Evolutionary conservation across 2,329 filamentous ascomycete genomes (phyloP), one percentile per base, ranked within the genome.

Genomic region (Colletotrichum sublineola): DNA sequence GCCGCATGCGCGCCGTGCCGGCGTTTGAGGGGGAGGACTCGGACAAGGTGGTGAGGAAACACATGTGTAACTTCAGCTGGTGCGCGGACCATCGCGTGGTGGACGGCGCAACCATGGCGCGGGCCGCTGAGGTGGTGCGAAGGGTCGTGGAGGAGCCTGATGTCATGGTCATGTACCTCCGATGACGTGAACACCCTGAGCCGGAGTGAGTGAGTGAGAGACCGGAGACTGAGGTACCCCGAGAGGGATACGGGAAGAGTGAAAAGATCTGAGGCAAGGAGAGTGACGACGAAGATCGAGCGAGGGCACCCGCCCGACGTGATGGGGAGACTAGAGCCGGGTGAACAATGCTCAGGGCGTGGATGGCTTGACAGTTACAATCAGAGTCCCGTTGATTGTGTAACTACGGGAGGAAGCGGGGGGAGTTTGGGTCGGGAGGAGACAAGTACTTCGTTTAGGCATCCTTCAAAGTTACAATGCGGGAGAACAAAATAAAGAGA

Each of bases 31-130:
- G 60, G 6, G 61, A 65, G 46, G 86, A 86, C 62, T 78, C 83
- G 75, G 81, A 88, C 81, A 80, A 82, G 40, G 85, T 98, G 15
- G 87, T 95, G 15, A 91, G 90, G 82, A 93, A 91, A 81, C 92
- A 97, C 78, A 88, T 97, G 73, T 92, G 92, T 80, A 95, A 97
- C 79, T 94, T 98, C 77, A 98, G 95, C 83, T 98, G 96, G 96
- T 96, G 94, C 81, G 96, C 96, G 7, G 95, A 98, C 82, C 96
- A 99, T 82, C 87, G 96, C 29, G 93, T 98, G 66, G 91, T 98
- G 58, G 96, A 99, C 82, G 96, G 96, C 2, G 96, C 96, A 58
- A 97, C 95, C 73, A 94, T 97, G 89, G 96, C 96, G 29, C 89
- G 95, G 76, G 96, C 96, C 80, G 95, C 94, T 15, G 94, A 95